These are phyloP conservation scores for Usnea hakonensis DNA, from an alignment of 495 filamentous ascomycete genomes.

Conservation along the genomic window DNA sequence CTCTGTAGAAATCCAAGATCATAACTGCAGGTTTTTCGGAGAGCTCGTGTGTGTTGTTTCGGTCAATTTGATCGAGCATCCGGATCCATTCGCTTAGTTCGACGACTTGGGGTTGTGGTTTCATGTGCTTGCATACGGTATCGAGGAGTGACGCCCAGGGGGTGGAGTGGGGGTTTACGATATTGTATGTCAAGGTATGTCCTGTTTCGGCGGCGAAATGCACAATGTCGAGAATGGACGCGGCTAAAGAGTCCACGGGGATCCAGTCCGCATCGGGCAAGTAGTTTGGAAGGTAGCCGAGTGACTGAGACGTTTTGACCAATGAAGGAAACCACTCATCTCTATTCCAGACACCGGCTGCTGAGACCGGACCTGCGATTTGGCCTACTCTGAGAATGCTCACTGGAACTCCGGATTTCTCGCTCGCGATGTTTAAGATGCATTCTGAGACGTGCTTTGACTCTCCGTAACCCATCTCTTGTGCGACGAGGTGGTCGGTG, in stretches of 20 bases:
- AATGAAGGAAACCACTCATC: slow-evolving; percentile 34
- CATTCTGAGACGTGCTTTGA: slow-evolving; percentile 24
- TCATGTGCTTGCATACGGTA: neutral
- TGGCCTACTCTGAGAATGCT: slow-evolving; percentile 22
- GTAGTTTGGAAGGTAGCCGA: slow-evolving; percentile 22
- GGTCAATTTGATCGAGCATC: slow-evolving; percentile 15
- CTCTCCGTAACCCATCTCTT: slow-evolving; percentile 23
- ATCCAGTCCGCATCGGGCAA: slow-evolving; percentile 26
- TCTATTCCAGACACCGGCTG: slow-evolving; percentile 30
- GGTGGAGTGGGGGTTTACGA: slow-evolving; percentile 24
- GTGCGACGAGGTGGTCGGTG: slow-evolving; percentile 12
- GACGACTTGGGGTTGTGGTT: slow-evolving; percentile 8
- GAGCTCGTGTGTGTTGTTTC: slow-evolving; percentile 11
- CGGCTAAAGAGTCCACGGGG: slow-evolving; percentile 24
- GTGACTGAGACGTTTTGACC: slow-evolving; percentile 24
- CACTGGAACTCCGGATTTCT: slow-evolving; percentile 3
- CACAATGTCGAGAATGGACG: slow-evolving; percentile 20
- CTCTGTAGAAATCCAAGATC: slow-evolving; percentile 27
- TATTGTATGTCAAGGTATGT: slow-evolving; percentile 18
- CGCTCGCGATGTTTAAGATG: slow-evolving; percentile 17
- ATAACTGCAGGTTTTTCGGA: slow-evolving; percentile 24
- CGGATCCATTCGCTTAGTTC: slow-evolving; percentile 21
- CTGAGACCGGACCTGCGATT: slow-evolving; percentile 20
- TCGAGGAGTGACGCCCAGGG: slow-evolving; percentile 25
- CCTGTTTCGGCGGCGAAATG: neutral